Percentiles rank a stretch among this genome's conserved stretches.
These are phyloP conservation scores for Xanthoconium stramineum DNA, from an alignment of 768 basidiomycete genomes.

Conservation along the genomic window DNA sequence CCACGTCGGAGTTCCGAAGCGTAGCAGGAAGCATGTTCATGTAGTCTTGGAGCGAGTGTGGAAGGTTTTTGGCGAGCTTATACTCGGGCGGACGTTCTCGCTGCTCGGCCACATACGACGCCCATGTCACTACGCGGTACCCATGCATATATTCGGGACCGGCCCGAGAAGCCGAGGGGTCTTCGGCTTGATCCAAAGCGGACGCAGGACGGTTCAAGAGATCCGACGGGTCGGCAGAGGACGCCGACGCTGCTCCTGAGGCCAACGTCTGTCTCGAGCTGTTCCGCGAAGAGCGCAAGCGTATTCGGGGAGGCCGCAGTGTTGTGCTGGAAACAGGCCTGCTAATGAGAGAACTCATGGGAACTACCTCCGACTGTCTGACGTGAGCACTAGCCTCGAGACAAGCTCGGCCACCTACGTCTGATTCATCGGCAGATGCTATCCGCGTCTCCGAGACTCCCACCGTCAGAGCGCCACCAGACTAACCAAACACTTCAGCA, in stretches of 20 bases:
- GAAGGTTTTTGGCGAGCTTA: constrained; percentile 48
- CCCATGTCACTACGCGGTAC: constrained; percentile 23
- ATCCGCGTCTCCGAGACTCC: too few species aligned
- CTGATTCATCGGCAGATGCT: neutral
- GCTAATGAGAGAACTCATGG: constrained; percentile 5
- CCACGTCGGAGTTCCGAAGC: constrained; percentile 41
- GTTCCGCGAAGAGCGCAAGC: neutral
- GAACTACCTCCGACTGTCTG: neutral
- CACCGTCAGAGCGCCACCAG: too few species aligned
- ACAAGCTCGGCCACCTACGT: constrained; percentile 1
- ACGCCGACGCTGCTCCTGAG: neutral
- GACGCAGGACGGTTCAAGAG: neutral
- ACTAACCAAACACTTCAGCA: too few species aligned
- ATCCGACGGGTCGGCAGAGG: neutral
- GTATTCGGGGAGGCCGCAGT: neutral
- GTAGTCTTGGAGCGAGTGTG: constrained; percentile 60
- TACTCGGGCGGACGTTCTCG: constrained; percentile 21
- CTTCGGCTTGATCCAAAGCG: neutral
- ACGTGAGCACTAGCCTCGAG: constrained; percentile 1
- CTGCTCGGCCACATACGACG: constrained; percentile 15
- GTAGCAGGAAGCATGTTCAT: constrained; percentile 50
- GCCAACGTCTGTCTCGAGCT: neutral
- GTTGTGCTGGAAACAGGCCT: constrained; percentile 18
- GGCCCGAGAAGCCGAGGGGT: neutral
- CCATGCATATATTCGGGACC: neutral